Percentiles rank a stretch among this genome's conserved stretches.
These are phyloP conservation scores for Thielaviopsis euricoi DNA, from an alignment of 2,329 filamentous ascomycete genomes.

Conservation along the genomic window DNA sequence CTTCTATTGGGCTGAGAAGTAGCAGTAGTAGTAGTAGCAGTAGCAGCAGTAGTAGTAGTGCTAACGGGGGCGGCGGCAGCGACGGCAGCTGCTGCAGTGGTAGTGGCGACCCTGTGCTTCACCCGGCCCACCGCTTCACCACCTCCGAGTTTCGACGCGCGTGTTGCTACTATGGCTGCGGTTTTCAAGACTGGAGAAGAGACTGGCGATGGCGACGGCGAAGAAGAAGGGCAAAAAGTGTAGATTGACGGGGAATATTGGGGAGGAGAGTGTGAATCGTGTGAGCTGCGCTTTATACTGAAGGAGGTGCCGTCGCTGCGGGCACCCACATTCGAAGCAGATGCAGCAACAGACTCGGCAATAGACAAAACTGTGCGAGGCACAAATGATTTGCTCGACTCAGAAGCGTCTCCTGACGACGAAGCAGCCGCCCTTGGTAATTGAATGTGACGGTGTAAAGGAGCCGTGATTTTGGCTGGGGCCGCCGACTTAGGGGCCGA, in stretches of 20 bases:
- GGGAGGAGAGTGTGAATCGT: not conserved
- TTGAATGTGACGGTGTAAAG: not conserved
- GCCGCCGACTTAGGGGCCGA: not conserved
- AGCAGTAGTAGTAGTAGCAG: no score
- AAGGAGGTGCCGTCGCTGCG: not conserved
- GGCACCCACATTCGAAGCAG: not conserved
- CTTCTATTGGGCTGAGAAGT: not conserved
- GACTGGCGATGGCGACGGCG: not conserved
- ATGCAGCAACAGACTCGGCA: not conserved
- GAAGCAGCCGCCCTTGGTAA: not conserved
- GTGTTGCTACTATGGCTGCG: constrained; percentile 11
- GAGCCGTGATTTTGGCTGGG: not conserved
- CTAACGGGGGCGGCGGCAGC: not conserved
- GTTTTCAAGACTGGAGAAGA: constrained; percentile 2
- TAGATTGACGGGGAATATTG: not conserved
- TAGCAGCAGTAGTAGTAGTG: not conserved
- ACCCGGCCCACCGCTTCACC: constrained; percentile 1
- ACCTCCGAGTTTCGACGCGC: constrained; percentile 6
- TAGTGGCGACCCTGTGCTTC: not conserved
- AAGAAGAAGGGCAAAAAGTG: not conserved
- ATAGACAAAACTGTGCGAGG: not conserved
- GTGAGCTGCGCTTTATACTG: not conserved
- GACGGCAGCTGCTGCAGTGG: not conserved
- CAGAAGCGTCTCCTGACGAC: not conserved
- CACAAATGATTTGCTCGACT: not conserved